Percentiles rank a stretch among this genome's conserved stretches.
Conservation (phyloP, 78 protist species). For the Reticulomyxa filosa region DNA sequence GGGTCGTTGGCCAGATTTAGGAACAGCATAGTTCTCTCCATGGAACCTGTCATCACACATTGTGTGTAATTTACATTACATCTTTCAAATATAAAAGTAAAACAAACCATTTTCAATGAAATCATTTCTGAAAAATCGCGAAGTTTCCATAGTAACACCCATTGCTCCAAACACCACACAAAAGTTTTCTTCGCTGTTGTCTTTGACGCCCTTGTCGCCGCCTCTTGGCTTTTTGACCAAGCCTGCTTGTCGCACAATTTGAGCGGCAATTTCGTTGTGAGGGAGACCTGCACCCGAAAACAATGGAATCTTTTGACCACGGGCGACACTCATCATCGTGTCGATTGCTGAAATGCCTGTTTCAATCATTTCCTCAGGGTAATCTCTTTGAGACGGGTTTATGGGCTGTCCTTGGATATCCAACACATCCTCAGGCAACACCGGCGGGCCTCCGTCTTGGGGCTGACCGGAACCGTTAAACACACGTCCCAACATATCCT, state of each 20-base stretch:
- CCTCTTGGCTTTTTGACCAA: slow-evolving; percentile 74
- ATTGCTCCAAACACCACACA: slow-evolving; percentile 99
- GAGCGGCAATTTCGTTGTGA: slow-evolving; percentile 96
- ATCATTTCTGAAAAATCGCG: slow-evolving; percentile 86
- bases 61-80: neutral
- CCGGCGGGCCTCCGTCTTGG: slow-evolving; percentile 53
- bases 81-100: neutral
- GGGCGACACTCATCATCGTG: slow-evolving; percentile 92
- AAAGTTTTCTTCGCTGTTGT: slow-evolving; percentile 75
- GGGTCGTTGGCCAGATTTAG: slow-evolving; percentile 98
- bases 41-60: neutral
- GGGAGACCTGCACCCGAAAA: slow-evolving; percentile 99
- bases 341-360: slow-evolving; percentile 99
- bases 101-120: slow-evolving; percentile 93
- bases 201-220: slow-evolving; percentile 29
- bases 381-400: slow-evolving; percentile 85
- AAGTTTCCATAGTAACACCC: slow-evolving; percentile 96
- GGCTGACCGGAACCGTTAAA: slow-evolving; percentile 98
- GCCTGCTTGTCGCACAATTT: slow-evolving; percentile 88
- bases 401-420: slow-evolving; percentile 89
- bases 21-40: slow-evolving; percentile 43
- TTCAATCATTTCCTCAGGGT: slow-evolving; percentile 99
- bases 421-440: slow-evolving; percentile 85
- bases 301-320: slow-evolving; percentile 99
- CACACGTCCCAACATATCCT: slow-evolving; percentile 95